Evolutionary conservation across 2,329 filamentous ascomycete genomes (phyloP).

Genomic region (Celoporthe dispersa): DNA sequence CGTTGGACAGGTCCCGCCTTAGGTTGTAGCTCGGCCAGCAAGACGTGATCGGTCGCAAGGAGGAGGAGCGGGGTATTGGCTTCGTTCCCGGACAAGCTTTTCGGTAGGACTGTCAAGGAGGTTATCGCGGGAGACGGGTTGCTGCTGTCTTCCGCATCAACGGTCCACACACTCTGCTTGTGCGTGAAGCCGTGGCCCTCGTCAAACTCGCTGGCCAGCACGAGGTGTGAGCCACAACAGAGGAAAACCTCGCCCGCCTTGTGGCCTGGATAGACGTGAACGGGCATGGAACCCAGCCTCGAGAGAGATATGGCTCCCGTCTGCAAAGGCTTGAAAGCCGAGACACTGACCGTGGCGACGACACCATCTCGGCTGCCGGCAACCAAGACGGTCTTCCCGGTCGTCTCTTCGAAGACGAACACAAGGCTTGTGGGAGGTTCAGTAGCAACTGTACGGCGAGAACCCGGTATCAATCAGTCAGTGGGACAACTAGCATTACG

Average conservation of each 20-base stretch:
- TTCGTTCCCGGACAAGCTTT: constrained; percentile 44
- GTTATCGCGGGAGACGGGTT: constrained; percentile 53
- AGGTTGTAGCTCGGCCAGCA: constrained; percentile 57
- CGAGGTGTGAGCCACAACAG: constrained; percentile 53
- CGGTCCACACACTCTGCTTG: constrained; percentile 55
- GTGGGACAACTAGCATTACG: neutral
- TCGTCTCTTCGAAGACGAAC: constrained; percentile 36
- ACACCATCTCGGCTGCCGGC: constrained; percentile 58
- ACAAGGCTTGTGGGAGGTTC: constrained; percentile 51
- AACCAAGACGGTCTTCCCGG: constrained; percentile 41
- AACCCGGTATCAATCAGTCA: neutral
- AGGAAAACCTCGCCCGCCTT: constrained; percentile 43
- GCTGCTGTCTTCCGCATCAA: constrained; percentile 52
- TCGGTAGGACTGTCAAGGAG: constrained; percentile 49
- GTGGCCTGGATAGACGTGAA: constrained; percentile 32
- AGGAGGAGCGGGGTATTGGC: constrained; percentile 53
- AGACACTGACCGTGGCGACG: constrained; percentile 45
- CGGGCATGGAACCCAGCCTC: constrained; percentile 38
- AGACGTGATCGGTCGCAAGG: constrained; percentile 53
- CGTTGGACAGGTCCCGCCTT: constrained; percentile 54
- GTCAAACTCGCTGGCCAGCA: constrained; percentile 46
- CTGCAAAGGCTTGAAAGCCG: constrained; percentile 31
- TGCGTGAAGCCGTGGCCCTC: constrained; percentile 43
- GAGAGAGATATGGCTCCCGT: constrained; percentile 27
- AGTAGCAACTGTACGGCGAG: neutral